These are phyloP conservation scores for Podila epicladia DNA, from an alignment of 192 early-diverging fungal genomes.

Conservation along the genomic window DNA sequence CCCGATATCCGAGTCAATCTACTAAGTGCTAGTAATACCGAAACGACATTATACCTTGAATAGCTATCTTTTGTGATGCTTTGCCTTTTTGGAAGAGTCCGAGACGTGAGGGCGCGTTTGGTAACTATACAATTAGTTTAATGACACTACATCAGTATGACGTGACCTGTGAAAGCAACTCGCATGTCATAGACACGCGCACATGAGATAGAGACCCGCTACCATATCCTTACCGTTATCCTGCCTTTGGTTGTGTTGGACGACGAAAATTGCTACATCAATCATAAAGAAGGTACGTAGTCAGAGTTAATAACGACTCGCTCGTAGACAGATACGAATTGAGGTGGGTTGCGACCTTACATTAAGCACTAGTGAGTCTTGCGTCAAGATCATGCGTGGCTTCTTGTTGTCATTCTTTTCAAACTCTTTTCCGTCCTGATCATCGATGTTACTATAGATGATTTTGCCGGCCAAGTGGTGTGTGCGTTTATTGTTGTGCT, in stretches of 20 bases:
- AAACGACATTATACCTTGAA: constrained; percentile 8
- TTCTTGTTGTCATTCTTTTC: constrained; percentile 33
- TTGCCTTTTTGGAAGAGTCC: constrained; percentile 45
- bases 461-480: neutral
- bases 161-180: no score
- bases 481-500: neutral
- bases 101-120: neutral
- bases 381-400: constrained; percentile 36
- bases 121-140: constrained; percentile 7
- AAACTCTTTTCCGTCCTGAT: neutral
- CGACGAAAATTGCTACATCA: constrained; percentile 24
- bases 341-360: constrained; percentile 9
- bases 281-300: neutral
- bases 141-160: neutral
- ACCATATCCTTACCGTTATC: constrained; percentile 19
- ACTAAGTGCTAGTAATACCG: neutral
- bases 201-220: neutral
- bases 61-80: constrained; percentile 16
- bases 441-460: no score
- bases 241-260: constrained; percentile 20
- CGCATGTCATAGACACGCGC: no score
- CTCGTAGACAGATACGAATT: neutral
- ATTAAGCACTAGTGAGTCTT: constrained; percentile 31
- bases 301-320: neutral
- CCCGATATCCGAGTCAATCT: neutral